A percentile compares a stretch with the other conserved stretches of the same genome.
Evolutionary conservation across 192 early-diverging fungal genomes (phyloP).

Genomic region (Backusella morwellensis): DNA sequence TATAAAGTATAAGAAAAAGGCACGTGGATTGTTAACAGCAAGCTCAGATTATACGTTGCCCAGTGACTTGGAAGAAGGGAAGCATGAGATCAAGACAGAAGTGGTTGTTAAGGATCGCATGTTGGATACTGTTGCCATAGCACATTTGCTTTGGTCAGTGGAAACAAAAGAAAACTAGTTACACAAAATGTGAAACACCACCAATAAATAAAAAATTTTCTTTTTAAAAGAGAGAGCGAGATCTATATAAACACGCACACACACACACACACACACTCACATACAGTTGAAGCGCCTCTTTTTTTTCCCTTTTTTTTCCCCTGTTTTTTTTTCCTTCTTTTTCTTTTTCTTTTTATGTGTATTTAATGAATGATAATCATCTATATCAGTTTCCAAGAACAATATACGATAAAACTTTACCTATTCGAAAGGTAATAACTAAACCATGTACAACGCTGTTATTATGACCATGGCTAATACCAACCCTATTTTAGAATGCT

Average conservation of each 20-base stretch:
- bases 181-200: constrained; percentile 1
- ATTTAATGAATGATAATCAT: constrained; percentile 12
- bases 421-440: background rate
- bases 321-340: background rate
- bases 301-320: constrained; percentile 4
- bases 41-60: constrained; percentile 28
- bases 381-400: constrained; percentile 11
- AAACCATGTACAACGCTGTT: too few species aligned
- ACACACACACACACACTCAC: background rate
- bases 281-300: background rate
- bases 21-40: constrained; percentile 40
- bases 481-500: constrained; percentile 23
- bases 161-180: constrained; percentile 33
- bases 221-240: background rate
- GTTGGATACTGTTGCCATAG: constrained; percentile 47
- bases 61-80: background rate
- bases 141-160: constrained; percentile 43
- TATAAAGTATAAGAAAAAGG: constrained; percentile 41
- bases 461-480: too few species aligned
- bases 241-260: background rate
- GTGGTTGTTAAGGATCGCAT: constrained; percentile 50
- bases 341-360: constrained; percentile 11
- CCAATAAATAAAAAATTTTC: background rate
- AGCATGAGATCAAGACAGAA: constrained; percentile 34
- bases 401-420: background rate